Percentiles rank a stretch among this genome's conserved stretches.
Evolutionary conservation across 2,329 filamentous ascomycete species (phyloP).

Genomic region (Fusarium sp.): DNA sequence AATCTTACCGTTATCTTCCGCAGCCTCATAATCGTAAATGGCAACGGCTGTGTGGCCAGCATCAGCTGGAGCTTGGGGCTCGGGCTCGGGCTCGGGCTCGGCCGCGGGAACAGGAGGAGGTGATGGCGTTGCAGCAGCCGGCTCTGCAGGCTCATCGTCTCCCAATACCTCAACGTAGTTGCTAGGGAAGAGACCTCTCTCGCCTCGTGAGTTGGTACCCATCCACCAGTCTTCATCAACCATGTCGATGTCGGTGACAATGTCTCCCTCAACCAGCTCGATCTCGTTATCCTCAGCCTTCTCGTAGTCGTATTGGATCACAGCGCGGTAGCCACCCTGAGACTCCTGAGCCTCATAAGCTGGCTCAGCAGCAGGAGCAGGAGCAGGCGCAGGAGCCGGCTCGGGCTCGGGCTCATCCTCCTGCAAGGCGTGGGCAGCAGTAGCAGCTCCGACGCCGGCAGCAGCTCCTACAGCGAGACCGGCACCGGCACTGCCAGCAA

Average conservation of each 20-base stretch:
- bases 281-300: conserved; percentile 98
- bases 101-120: conserved; percentile 53
- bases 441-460: conserved; percentile 40
- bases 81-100: conserved; percentile 54
- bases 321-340: conserved; percentile 77
- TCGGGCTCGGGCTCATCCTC: conserved; percentile 31
- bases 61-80: conserved; percentile 56
- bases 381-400: conserved; percentile 19
- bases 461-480: conserved; percentile 44
- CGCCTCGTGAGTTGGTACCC: conserved; percentile 87
- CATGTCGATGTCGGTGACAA: conserved; percentile 94
- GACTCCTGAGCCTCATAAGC: conserved; percentile 48
- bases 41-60: conserved; percentile 82
- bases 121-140: conserved; percentile 51
- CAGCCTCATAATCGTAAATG: conserved; percentile 95
- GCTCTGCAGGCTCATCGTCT: conserved; percentile 68
- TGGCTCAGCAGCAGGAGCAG: conserved; percentile 28
- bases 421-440: conserved; percentile 48
- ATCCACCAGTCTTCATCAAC: conserved; percentile 99
- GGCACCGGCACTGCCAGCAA: conserved; percentile 70
- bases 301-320: conserved; percentile 95
- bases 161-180: conserved; percentile 95
- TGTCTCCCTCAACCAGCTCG: conserved; percentile 89
- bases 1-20: conserved; percentile 85
- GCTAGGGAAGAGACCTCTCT: conserved; percentile 93